These are phyloP conservation scores for Nannochloris sp. DNA, from an alignment of 139 green algal genomes.

Conservation along the genomic window DNA sequence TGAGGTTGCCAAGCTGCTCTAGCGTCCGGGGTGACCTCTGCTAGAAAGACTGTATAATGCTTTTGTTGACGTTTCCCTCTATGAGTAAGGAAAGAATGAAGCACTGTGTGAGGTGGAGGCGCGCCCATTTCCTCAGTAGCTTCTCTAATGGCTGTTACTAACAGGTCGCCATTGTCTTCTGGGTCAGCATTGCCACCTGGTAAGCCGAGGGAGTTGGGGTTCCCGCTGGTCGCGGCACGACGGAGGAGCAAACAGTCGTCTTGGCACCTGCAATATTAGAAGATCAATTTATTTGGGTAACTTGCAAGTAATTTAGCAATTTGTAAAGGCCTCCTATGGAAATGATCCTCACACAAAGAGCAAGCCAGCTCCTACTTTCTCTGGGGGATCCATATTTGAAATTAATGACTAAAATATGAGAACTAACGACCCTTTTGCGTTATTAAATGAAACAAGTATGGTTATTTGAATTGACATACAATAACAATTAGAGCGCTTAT, in stretches of 20 bases:
- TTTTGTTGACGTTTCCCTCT: constrained; percentile 66
- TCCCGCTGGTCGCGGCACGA: constrained; percentile 19
- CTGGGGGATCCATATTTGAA: background rate
- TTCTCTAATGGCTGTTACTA: constrained; percentile 46
- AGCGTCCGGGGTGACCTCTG: constrained; percentile 4
- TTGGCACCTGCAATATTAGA: background rate
- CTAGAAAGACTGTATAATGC: constrained; percentile 64
- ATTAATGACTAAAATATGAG: no score
- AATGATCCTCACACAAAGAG: constrained; percentile 30
- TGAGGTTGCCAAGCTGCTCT: constrained; percentile 11
- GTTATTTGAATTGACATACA: no score
- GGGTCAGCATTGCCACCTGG: constrained; percentile 65
- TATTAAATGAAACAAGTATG: no score
- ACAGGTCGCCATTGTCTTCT: constrained; percentile 37
- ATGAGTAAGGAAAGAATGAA: constrained; percentile 20
- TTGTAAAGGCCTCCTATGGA: no score
- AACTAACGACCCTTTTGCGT: no score
- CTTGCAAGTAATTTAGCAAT: background rate
- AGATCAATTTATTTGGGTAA: background rate
- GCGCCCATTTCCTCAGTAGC: constrained; percentile 40
- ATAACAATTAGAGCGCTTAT: no score
- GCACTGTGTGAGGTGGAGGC: constrained; percentile 8
- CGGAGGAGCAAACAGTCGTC: background rate
- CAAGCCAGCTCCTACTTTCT: constrained; percentile 31
- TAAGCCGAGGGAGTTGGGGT: constrained; percentile 57